Evolutionary conservation across 1,284 basidiomycete species (phyloP), one percentile per base, ranked within the genome.

Genomic region (Farysia itapuensis): DNA sequence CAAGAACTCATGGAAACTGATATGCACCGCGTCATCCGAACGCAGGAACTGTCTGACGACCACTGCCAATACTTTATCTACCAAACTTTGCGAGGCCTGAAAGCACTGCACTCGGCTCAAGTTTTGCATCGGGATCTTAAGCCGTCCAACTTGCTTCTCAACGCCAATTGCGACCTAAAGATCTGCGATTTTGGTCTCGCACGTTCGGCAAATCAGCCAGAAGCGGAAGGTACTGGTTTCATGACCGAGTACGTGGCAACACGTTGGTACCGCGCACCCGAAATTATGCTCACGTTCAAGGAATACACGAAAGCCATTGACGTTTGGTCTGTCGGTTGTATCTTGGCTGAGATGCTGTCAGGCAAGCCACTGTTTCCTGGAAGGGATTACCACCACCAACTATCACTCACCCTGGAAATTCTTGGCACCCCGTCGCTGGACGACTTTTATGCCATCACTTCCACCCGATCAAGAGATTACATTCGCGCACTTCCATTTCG

Each of bases 61-160:
- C 93, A 94, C 77, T 90, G 86, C 73, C 90, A 94, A 77, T 95
- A 95, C 77, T 94, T 94, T 77, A 87, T 93, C 67, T 95, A 95
- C 77, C 91, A 94, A 46, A 77, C 74, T 8, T 44, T 77, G 25
- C 58, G 76, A 15, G 75, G 74, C 2, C 58, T 77, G 36, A 77
- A 77, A 47, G 75, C 75, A 25, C 53, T 77, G 9, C 74, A 76
- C 36, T 70, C 71, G 21, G 74, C 74, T 5, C 67, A 74, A 34
- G 74, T 76, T 21, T 32, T 76, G 35, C 74, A 76, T 40, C 59
- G 74, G 14, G 74, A 76, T 42, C 37, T 76, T 20, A 76, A 76
- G 43, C 72, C 72, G 4, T 64, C 54, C n/a, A 76, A 74, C 36
- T 36, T 77, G 23, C 51, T 75, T 4, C 32, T 76, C 21, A 76